Evolutionary conservation across 192 early-diverging fungal genomes (phyloP), one percentile per base, ranked within the genome.

Genomic region (Backusella psychrophila): DNA sequence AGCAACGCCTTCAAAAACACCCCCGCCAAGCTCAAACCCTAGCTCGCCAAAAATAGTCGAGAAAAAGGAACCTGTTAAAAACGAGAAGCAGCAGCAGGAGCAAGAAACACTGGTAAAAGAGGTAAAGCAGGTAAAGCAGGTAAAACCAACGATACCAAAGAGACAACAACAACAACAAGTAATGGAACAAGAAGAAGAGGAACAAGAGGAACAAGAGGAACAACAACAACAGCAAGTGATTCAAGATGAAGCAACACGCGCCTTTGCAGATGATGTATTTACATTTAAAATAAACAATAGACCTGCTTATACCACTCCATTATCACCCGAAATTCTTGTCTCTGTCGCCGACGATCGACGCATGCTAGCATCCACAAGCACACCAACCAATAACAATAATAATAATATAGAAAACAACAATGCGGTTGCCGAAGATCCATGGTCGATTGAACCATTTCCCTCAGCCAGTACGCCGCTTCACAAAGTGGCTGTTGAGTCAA

Each of bases 181-280:
- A 26, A 44, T 49, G 12, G 44, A 69, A n/a, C n/a, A 65, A 42
- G 33, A 67, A 36, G 29, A 35, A 26, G 63, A 77, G 21, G 59
- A 53, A 17, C 44, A 67, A 5, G 46, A 69, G 17, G 38, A 66
- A 33, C 17, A 68, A 36, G 29, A 35, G 29, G 70, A 71, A 15
- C 21, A 6, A 35, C 34, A 21, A 12, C n/a, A 35, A 31, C 36
- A 44, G 15, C 69, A 42, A 23, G 66, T 79, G 26, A 75, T 79
- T 38, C 73, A 79, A 46, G 78, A 79, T 73, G 78, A 79, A 59
- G 78, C 78, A 42, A 79, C 78, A 19, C 66, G 72, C 4, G 78
- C 78, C 29, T 79, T 79, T 79, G 78, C 78, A 33, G 56, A 69
- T 23, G 77, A 79, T 46, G 63, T 71, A 17, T 46, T 71, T 1